phyloP scores from a whole-genome alignment of 78 protist genomes.

The Blattamonas nauphoetae region DNA sequence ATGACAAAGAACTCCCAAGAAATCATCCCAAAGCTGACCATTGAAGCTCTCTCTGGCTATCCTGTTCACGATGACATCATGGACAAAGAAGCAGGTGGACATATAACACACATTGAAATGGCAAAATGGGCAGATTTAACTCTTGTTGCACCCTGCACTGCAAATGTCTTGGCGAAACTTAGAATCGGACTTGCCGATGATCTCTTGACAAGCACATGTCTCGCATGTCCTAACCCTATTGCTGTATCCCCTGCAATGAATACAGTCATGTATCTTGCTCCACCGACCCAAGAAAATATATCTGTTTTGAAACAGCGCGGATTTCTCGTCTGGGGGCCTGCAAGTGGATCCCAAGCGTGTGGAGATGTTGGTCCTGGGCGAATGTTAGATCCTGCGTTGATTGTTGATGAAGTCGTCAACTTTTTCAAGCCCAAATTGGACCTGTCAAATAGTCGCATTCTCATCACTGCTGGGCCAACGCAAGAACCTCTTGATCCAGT shows the following conservation, averaged over 20 bases:
- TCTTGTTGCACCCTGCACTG: not conserved
- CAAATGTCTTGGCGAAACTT: not conserved
- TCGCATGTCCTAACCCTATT: not conserved
- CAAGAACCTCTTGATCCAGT: not conserved
- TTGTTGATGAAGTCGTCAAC: not conserved
- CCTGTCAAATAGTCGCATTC: not conserved
- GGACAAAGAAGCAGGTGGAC: not conserved
- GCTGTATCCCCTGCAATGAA: not conserved
- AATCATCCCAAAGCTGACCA: not conserved
- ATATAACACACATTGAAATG: not conserved
- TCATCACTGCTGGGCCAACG: slow-evolving; percentile 14
- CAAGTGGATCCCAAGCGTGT: not conserved
- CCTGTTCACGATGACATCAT: not conserved
- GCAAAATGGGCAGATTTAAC: not conserved
- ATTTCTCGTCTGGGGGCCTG: not conserved
- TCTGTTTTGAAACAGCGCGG: not conserved
- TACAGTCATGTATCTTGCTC: not conserved
- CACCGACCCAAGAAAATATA: not conserved
- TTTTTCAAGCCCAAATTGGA: not conserved
- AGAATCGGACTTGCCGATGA: not conserved
- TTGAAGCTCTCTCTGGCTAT: not conserved
- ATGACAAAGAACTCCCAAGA: not conserved
- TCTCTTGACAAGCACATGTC: not conserved
- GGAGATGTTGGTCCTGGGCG: not conserved
- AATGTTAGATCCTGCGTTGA: not conserved